Percentiles rank a stretch among this genome's conserved stretches.
Conservation (phyloP, 2,329 filamentous ascomycete genomes). For the Venturia asperata region DNA sequence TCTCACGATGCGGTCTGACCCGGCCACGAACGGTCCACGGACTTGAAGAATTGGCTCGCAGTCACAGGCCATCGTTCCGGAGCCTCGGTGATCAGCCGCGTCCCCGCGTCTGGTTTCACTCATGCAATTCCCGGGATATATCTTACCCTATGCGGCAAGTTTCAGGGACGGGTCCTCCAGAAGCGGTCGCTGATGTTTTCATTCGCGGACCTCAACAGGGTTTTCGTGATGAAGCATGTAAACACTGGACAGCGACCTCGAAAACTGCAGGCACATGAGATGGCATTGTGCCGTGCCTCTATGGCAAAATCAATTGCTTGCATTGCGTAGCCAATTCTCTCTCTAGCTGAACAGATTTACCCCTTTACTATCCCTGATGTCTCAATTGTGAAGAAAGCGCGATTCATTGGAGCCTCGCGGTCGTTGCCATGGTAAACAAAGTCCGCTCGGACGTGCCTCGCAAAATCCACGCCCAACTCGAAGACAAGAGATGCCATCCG, state of each 20-base stretch:
- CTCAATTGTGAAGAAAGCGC: neutral
- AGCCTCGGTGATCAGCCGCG: neutral
- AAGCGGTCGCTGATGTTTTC: neutral
- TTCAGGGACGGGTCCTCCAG: neutral
- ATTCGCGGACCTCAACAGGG: neutral
- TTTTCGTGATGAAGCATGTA: neutral
- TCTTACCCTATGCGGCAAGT: neutral
- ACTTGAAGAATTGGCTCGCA: no score
- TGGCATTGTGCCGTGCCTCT: neutral
- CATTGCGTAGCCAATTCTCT: neutral
- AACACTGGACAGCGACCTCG: neutral
- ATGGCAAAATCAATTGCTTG: neutral
- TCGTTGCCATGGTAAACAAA: slow-evolving; percentile 4
- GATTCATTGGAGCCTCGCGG: neutral
- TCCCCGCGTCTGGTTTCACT: neutral
- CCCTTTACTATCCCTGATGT: neutral
- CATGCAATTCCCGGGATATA: neutral
- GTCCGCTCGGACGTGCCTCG: neutral
- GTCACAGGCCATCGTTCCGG: neutral
- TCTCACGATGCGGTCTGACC: neutral
- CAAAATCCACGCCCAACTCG: neutral
- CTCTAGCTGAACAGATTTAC: neutral
- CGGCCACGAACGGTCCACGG: no score
- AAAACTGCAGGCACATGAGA: neutral
- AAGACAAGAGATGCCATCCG: slow-evolving; percentile 5